Base-by-base conservation (phyloP, 1,284 basidiomycete species). In the Cryptococcus sp. region DNA sequence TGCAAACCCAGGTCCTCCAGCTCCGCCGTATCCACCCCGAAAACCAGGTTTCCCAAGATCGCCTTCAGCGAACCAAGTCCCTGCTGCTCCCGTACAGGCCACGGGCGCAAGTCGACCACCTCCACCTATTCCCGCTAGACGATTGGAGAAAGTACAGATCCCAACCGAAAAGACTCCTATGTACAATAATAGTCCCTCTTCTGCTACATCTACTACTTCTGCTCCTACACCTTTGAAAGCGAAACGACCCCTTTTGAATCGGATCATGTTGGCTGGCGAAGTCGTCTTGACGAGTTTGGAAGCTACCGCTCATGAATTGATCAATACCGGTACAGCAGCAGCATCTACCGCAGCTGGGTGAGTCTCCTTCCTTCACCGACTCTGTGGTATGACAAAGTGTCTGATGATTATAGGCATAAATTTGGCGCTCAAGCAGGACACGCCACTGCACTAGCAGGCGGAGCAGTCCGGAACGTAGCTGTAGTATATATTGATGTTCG, bases 401-500 rank as follows among this genome's bases (percentile, higher is more conserved):
- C 37, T 43, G 16, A 23, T 19, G 19, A 39, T 23, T 21, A 40
- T 13, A 67, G 55, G 16, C 66, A 66, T 62, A 82, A 81, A 59
- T 86, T 85, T 64, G 87, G 87, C 2, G 61, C 78, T 0, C 81
- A 84, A 46, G 85, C 83, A 2, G 85, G 78, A 13, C 77, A 83
- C 52, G 80, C 81, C 41, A 80, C 82, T 3, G 67, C 78, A 50
- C 74, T 84, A 52, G 78, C 83, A 7, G 84, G 84, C 14, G 83
- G 83, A 0, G 82, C 82, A 31, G 74, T 77, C 2, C 77, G 81
- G 52, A 88, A 89, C 73, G 82, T 87, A 21, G 83, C 80, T 2
- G 78, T 88, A 32, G 85, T 89, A 32, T 88, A 88, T 67, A 80
- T 88, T 48, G 86, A 89, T 66, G 79, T 85, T 73, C 76, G 78